phyloP scores from a whole-genome alignment of 2,329 filamentous ascomycete species.

The Hypocreales sp. region DNA sequence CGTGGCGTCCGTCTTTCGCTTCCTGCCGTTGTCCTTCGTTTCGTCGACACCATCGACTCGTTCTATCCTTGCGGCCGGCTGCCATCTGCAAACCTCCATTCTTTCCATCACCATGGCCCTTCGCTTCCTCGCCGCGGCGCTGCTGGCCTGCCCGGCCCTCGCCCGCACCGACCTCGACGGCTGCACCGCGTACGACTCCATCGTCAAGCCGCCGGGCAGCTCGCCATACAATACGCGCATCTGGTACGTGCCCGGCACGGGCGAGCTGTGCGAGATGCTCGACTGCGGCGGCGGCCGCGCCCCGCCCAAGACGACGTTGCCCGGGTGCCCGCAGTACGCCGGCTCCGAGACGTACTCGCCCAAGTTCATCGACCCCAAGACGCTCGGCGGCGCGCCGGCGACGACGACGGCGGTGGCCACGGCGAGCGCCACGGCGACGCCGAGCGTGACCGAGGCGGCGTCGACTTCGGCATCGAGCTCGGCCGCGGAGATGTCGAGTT shows the following conservation, averaged over 20 bases:
- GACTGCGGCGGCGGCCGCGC: conserved; percentile 55
- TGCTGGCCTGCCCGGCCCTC: conserved; percentile 11
- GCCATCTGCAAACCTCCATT: too few species aligned
- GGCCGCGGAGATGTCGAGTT: background rate
- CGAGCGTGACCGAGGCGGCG: conserved; percentile 1
- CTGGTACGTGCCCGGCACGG: conserved; percentile 47
- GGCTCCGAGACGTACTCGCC: conserved; percentile 40
- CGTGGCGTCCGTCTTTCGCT: too few species aligned
- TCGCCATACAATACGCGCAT: conserved; percentile 28
- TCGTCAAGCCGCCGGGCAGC: conserved; percentile 11
- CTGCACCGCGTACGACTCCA: conserved; percentile 24
- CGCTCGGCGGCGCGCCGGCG: conserved; percentile 6
- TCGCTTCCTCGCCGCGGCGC: conserved; percentile 8
- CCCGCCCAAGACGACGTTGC: conserved; percentile 45
- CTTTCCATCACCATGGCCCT: background rate
- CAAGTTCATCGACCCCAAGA: conserved; percentile 25
- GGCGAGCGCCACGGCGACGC: background rate
- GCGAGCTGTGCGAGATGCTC: conserved; percentile 47
- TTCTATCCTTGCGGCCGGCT: too few species aligned
- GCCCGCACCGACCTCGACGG: conserved; percentile 30
- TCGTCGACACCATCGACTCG: too few species aligned
- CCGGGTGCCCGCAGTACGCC: conserved; percentile 40
- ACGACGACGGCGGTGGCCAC: conserved; percentile 1
- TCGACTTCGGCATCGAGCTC: background rate
- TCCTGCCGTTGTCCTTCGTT: too few species aligned